Conservation (phyloP, 768 basidiomycete genomes). For the Psilocybe cubensis region DNA sequence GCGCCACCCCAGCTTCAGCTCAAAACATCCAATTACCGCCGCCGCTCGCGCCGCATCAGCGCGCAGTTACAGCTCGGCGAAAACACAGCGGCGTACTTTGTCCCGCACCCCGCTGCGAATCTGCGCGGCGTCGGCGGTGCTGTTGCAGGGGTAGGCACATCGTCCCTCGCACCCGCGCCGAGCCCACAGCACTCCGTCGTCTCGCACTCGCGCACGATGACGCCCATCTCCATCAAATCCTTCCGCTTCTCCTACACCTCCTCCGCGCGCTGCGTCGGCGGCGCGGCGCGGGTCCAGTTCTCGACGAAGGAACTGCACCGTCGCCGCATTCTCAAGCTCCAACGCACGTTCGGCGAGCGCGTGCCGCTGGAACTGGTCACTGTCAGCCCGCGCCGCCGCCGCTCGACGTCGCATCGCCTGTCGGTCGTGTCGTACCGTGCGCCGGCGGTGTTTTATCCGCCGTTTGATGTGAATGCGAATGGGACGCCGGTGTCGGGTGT, state of each 20-base stretch:
- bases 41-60: slow-evolving; percentile 5
- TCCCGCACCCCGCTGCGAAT: no score
- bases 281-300: not conserved
- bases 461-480: not conserved
- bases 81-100: not conserved
- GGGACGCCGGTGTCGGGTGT: not conserved
- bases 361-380: slow-evolving; percentile 9
- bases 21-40: slow-evolving; percentile 2
- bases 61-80: not conserved
- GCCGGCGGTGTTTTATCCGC: not conserved
- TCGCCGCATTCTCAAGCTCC: slow-evolving; percentile 12
- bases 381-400: not conserved
- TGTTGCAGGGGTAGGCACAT: no score
- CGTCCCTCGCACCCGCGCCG: not conserved
- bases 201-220: not conserved
- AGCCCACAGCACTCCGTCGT: not conserved
- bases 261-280: no score
- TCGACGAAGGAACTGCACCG: slow-evolving; percentile 16
- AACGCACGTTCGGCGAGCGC: slow-evolving; percentile 12
- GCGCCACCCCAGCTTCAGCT: slow-evolving; percentile 11
- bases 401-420: not conserved
- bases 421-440: not conserved
- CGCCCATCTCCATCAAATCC: not conserved
- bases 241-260: not conserved
- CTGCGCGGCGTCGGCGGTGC: no score